Conservation (phyloP, 1,139 yeast genomes). For the Groenewaldozyma sp. region DNA sequence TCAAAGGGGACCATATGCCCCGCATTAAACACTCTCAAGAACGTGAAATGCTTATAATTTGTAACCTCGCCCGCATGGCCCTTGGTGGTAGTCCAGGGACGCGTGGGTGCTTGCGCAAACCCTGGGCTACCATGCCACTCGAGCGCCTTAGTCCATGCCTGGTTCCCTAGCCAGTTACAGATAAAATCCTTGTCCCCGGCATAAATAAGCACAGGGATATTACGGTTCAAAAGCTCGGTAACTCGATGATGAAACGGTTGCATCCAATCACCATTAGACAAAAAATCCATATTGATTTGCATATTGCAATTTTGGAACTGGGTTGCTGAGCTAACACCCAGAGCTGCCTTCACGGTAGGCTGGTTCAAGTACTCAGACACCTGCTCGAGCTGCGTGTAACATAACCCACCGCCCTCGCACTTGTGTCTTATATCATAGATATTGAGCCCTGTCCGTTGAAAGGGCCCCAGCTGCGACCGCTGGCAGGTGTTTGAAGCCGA, state of each 20-base stretch:
- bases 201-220: slow-evolving; percentile 65
- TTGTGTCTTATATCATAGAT: slow-evolving; percentile 84
- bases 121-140: slow-evolving; percentile 43
- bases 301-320: slow-evolving; percentile 66
- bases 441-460: slow-evolving; percentile 80
- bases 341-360: slow-evolving; percentile 58
- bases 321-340: slow-evolving; percentile 81
- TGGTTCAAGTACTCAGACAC: slow-evolving; percentile 61
- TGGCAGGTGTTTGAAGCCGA: slow-evolving; percentile 90
- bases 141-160: slow-evolving; percentile 65
- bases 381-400: slow-evolving; percentile 61
- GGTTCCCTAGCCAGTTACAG: slow-evolving; percentile 85
- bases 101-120: slow-evolving; percentile 21
- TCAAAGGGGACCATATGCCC: slow-evolving; percentile 67
- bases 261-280: slow-evolving; percentile 41
- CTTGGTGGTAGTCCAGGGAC: slow-evolving; percentile 35
- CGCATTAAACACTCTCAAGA: slow-evolving; percentile 50
- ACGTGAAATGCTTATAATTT: slow-evolving; percentile 44
- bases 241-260: slow-evolving; percentile 54
- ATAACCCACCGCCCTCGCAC: slow-evolving; percentile 68
- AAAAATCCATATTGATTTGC: slow-evolving; percentile 39
- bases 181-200: slow-evolving; percentile 90
- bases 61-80: slow-evolving; percentile 29
- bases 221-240: slow-evolving; percentile 43
- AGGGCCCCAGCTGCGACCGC: slow-evolving; percentile 79